Evolutionary conservation across 139 green algal species (phyloP).

Genomic region (Choricystis sp.): DNA sequence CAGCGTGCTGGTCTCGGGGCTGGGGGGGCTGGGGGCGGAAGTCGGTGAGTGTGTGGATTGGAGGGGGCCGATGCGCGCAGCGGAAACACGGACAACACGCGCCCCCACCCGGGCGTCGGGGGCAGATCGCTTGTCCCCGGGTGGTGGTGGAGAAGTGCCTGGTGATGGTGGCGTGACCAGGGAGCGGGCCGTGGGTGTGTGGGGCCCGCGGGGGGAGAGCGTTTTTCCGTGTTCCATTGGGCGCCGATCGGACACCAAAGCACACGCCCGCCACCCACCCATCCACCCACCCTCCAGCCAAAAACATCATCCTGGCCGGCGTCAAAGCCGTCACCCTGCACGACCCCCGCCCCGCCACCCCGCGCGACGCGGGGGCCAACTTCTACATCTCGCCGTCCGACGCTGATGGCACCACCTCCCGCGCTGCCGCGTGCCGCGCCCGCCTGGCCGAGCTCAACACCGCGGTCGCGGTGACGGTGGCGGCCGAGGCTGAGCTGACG

Average conservation of each 20-base stretch:
- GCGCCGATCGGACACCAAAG: no score
- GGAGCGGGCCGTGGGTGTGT: no score
- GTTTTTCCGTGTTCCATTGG: no score
- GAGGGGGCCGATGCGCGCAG: neutral
- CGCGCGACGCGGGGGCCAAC: conserved; percentile 67
- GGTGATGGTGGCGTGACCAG: no score
- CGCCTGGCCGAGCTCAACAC: conserved; percentile 93
- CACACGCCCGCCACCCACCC: no score
- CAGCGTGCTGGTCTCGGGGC: conserved; percentile 68
- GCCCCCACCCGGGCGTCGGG: no score
- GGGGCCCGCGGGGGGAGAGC: no score
- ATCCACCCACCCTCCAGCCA: conserved; percentile 46
- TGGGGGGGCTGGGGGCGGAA: conserved; percentile 78
- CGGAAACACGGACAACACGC: neutral
- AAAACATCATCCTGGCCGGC: conserved; percentile 95
- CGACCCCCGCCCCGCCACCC: conserved; percentile 33
- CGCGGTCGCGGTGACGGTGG: conserved; percentile 50
- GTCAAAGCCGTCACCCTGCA: conserved; percentile 82
- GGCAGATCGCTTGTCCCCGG: neutral
- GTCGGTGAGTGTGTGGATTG: conserved; percentile 40
- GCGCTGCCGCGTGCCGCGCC: conserved; percentile 52
- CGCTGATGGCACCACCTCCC: conserved; percentile 70
- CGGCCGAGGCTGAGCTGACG: conserved; percentile 2
- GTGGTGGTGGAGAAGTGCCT: no score
- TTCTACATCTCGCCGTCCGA: conserved; percentile 95